phyloP scores from a whole-genome alignment of 306 rosid genomes.

The Alnus rubra region DNA sequence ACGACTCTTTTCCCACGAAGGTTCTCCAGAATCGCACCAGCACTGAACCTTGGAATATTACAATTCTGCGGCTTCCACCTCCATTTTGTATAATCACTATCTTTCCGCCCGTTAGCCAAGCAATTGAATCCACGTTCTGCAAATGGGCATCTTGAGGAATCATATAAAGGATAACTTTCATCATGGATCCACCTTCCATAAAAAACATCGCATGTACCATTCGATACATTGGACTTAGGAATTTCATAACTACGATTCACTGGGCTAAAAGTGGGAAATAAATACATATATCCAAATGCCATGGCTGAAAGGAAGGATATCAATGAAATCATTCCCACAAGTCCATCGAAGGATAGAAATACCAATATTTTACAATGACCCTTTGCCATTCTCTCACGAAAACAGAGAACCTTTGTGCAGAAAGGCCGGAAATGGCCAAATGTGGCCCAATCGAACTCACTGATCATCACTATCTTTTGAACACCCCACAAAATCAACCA shows the following conservation, averaged over 20 bases:
- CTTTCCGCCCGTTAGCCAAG: constrained; percentile 75
- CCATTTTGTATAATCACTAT: constrained; percentile 68
- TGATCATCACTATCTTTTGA: constrained; percentile 45
- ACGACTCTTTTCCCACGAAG: constrained; percentile 83
- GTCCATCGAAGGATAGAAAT: constrained; percentile 48
- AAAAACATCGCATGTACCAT: constrained; percentile 61
- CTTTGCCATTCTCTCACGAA: constrained; percentile 45
- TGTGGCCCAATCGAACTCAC: constrained; percentile 37
- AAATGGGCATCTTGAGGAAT: constrained; percentile 73
- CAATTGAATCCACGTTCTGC: constrained; percentile 80
- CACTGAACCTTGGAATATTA: constrained; percentile 72
- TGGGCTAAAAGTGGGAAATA: constrained; percentile 43
- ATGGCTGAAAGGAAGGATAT: constrained; percentile 46
- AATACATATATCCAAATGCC: constrained; percentile 48
- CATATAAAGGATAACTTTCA: constrained; percentile 74
- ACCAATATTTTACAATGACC: constrained; percentile 42
- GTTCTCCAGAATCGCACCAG: constrained; percentile 41
- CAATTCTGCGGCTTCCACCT: constrained; percentile 83
- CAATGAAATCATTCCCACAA: constrained; percentile 54
- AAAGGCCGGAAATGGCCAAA: constrained; percentile 46
- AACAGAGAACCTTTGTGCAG: constrained; percentile 35
- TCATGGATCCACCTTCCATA: constrained; percentile 80
- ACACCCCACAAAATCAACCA: constrained; percentile 32
- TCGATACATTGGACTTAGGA: constrained; percentile 29
- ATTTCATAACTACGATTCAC: constrained; percentile 34